These are phyloP conservation scores for Ophiosphaerella narmari DNA, from an alignment of 2,329 filamentous ascomycete species.

Conservation along the genomic window DNA sequence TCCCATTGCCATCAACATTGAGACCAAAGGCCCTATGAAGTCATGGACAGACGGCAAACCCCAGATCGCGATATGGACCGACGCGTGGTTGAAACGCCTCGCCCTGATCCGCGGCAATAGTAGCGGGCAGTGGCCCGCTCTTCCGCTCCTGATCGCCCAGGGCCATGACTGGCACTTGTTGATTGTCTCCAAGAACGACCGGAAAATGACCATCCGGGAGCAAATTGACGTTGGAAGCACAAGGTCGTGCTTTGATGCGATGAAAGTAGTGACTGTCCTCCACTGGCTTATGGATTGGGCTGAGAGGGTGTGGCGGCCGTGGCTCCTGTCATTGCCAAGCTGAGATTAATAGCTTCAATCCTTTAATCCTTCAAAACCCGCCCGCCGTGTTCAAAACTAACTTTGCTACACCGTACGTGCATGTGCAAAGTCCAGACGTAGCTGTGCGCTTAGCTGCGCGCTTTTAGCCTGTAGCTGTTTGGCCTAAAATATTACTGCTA, in stretches of 20 bases:
- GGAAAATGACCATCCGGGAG: slow-evolving; percentile 23
- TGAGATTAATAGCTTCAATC: too few species aligned
- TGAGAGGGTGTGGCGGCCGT: slow-evolving; percentile 32
- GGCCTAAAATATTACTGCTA: too few species aligned
- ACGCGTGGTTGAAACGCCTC: slow-evolving; percentile 29
- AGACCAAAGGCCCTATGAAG: slow-evolving; percentile 31
- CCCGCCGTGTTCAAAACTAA: too few species aligned
- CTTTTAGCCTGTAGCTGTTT: too few species aligned
- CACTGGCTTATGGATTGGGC: slow-evolving; percentile 33
- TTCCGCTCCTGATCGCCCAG: slow-evolving; percentile 29
- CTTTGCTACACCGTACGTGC: too few species aligned
- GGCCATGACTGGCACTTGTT: slow-evolving; percentile 35
- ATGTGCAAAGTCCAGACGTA: too few species aligned
- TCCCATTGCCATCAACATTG: slow-evolving; percentile 19
- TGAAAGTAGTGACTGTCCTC: slow-evolving; percentile 28
- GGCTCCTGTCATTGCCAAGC: slow-evolving; percentile 20
- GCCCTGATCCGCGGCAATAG: slow-evolving; percentile 9
- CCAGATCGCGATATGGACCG: slow-evolving; percentile 15
- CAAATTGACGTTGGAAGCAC: slow-evolving; percentile 28
- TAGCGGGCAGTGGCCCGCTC: slow-evolving; percentile 14
- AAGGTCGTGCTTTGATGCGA: slow-evolving; percentile 26
- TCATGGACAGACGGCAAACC: slow-evolving; percentile 33
- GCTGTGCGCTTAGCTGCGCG: too few species aligned
- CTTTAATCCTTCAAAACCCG: too few species aligned
- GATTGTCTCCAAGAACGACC: slow-evolving; percentile 22